A percentile compares a stretch with the other conserved stretches of the same genome.
Evolutionary conservation across 257 asterid species (phyloP).

Genomic region (Ajuga chamaepitys): DNA sequence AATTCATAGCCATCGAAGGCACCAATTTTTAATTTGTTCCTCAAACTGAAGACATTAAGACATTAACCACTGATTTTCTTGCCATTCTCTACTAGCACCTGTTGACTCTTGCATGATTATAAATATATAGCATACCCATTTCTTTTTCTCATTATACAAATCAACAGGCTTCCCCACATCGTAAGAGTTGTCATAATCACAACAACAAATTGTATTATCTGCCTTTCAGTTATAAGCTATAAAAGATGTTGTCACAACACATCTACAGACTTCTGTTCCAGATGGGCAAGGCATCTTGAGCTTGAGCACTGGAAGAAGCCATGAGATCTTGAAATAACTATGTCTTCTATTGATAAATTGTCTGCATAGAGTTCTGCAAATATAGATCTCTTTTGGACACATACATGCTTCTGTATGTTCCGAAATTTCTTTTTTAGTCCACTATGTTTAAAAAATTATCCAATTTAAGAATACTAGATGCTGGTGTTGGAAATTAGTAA

Average conservation of each 20-base stretch:
- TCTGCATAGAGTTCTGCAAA: background rate
- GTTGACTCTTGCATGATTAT: no score
- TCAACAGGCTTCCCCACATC: constrained; percentile 6
- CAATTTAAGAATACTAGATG: no score
- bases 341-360: background rate
- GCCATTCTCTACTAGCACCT: no score
- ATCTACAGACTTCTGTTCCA: background rate
- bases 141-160: constrained; percentile 18
- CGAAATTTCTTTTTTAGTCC: no score
- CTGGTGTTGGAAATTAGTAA: no score
- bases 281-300: constrained; percentile 6
- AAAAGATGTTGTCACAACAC: background rate
- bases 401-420: no score
- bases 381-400: no score
- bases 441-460: no score
- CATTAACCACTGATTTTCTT: no score
- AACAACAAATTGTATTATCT: background rate
- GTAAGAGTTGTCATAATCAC: constrained; percentile 4
- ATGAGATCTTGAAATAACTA: constrained; percentile 5
- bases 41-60: no score
- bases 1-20: no score
- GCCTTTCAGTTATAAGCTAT: background rate
- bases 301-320: background rate
- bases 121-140: background rate
- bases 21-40: no score